These are phyloP conservation scores for Mortierella sp. DNA, from an alignment of 371 early-diverging fungal species.

Conservation along the genomic window DNA sequence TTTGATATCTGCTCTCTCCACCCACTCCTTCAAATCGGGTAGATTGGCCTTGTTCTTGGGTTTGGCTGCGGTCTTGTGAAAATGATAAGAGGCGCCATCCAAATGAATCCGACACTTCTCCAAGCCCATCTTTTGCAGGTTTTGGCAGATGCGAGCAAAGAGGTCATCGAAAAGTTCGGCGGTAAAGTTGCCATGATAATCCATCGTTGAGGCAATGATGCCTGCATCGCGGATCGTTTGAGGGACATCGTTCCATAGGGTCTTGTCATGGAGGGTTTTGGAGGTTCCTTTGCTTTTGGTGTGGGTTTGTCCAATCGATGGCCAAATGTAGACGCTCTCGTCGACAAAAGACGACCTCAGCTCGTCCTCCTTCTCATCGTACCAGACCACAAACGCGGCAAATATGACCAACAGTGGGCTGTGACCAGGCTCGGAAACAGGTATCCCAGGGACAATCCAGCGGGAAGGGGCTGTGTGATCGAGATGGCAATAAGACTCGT, in stretches of 20 bases:
- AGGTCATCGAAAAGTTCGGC: not conserved
- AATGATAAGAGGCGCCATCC: not conserved
- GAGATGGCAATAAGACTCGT: not conserved
- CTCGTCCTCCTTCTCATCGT: not conserved
- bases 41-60: not conserved
- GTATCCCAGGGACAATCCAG: not conserved
- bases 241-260: not conserved
- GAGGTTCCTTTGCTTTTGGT: not conserved
- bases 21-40: not conserved
- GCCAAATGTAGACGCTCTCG: conserved; percentile 29
- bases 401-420: conserved; percentile 16
- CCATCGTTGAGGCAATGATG: too few relatives aligned
- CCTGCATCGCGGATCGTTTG: too few relatives aligned
- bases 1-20: not conserved
- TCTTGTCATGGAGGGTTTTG: not conserved
- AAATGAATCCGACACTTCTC: not conserved
- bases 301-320: conserved; percentile 15
- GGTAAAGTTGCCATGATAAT: not conserved
- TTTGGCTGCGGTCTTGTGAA: not conserved
- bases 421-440: not conserved
- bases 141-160: not conserved
- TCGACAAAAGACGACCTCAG: not conserved
- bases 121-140: not conserved
- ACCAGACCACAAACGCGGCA: conserved; percentile 23
- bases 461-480: not conserved